A percentile compares a stretch with the other conserved stretches of the same genome.
Conservation (phyloP, 805 yeast species). For the Ogataea glucozyma region DNA sequence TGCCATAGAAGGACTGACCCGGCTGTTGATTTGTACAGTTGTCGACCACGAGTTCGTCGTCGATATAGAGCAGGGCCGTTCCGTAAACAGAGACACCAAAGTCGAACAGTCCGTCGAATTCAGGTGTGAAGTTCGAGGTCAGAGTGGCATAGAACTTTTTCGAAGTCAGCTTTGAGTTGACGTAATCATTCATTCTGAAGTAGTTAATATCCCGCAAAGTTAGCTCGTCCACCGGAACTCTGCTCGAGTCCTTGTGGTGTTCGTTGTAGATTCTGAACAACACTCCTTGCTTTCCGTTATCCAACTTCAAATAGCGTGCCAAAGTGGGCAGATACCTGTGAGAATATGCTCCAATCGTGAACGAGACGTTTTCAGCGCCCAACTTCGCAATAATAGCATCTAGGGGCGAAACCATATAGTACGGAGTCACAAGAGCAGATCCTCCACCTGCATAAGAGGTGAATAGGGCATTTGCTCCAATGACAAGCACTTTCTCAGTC, state of each 20-base stretch:
- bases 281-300: constrained; percentile 28
- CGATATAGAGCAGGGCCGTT: constrained; percentile 54
- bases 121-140: constrained; percentile 47
- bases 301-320: constrained; percentile 22
- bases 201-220: constrained; percentile 12
- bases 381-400: constrained; percentile 42
- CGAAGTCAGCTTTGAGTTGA: constrained; percentile 4
- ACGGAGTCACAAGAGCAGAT: constrained; percentile 51
- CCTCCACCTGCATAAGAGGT: constrained; percentile 57
- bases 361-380: constrained; percentile 26
- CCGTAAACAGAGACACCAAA: constrained; percentile 56
- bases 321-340: constrained; percentile 38
- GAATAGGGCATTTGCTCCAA: constrained; percentile 40
- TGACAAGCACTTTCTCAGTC: constrained; percentile 45
- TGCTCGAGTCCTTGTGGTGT: constrained; percentile 16
- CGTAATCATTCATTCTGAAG: constrained; percentile 14
- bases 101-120: constrained; percentile 47
- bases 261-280: constrained; percentile 29
- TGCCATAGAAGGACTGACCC: constrained; percentile 53
- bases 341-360: constrained; percentile 37
- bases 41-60: constrained; percentile 55
- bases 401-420: constrained; percentile 49
- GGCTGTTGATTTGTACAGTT: constrained; percentile 51
- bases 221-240: constrained; percentile 19
- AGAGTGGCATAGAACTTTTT: constrained; percentile 48